A percentile compares a stretch with the other conserved stretches of the same genome.
phyloP scores from a whole-genome alignment of 1,284 basidiomycete genomes.

The Apiotrichum montevideense region DNA sequence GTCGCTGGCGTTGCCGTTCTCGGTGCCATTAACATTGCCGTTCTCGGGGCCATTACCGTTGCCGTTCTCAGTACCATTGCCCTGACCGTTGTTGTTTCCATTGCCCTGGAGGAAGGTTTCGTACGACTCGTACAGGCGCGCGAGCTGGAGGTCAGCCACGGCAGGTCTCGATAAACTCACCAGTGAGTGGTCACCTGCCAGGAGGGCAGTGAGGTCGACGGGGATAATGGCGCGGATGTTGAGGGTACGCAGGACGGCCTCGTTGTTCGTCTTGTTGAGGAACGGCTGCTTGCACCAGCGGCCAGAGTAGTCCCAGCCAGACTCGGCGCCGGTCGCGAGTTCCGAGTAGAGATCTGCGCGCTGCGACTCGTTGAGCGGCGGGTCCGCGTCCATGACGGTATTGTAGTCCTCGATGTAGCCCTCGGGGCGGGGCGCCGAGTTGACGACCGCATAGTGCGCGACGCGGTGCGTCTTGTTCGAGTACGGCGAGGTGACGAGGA shows the following conservation, averaged over 20 bases:
- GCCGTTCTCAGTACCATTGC: background rate
- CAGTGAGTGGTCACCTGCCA: constrained; percentile 53
- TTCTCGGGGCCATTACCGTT: background rate
- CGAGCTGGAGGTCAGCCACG: constrained; percentile 47
- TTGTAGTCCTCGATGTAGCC: constrained; percentile 60
- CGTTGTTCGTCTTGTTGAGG: constrained; percentile 47
- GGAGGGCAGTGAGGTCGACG: constrained; percentile 75
- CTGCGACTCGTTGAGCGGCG: constrained; percentile 58
- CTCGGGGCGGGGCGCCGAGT: constrained; percentile 83
- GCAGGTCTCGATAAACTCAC: constrained; percentile 50
- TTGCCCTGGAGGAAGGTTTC: background rate
- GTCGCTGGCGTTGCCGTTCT: background rate
- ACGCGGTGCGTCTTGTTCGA: constrained; percentile 60
- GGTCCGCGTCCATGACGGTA: constrained; percentile 60
- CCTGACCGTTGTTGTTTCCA: background rate
- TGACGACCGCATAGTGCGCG: constrained; percentile 65
- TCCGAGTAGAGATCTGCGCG: constrained; percentile 73
- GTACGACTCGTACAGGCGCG: constrained; percentile 56
- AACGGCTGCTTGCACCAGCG: constrained; percentile 53
- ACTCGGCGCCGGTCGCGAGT: constrained; percentile 80
- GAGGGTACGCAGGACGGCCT: constrained; percentile 60
- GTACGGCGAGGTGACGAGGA: constrained; percentile 67
- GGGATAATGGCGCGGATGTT: constrained; percentile 66
- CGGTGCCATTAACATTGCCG: background rate
- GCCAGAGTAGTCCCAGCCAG: constrained; percentile 51